Evolutionary conservation across 1,284 basidiomycete species (phyloP).

Genomic region (Singerocomus inundabilis): DNA sequence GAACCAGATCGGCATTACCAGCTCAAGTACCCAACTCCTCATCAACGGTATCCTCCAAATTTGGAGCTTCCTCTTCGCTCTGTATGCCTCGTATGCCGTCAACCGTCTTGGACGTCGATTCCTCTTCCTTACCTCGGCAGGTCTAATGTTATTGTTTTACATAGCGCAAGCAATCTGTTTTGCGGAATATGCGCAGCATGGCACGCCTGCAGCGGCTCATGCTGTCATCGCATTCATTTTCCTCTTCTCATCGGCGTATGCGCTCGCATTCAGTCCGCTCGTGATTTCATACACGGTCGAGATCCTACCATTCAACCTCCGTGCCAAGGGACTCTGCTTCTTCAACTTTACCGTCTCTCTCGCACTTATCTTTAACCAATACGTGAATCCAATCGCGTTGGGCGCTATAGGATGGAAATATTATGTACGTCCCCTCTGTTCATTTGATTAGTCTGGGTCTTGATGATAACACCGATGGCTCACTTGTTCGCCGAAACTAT

Average conservation of each 20-base stretch:
- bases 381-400: conserved; percentile 78
- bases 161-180: conserved; percentile 71
- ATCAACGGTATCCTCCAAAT: conserved; percentile 75
- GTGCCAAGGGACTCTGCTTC: conserved; percentile 77
- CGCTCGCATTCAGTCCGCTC: conserved; percentile 71
- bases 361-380: conserved; percentile 78
- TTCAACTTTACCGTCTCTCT: conserved; percentile 69
- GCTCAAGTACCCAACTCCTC: conserved; percentile 57
- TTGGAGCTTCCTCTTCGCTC: conserved; percentile 68
- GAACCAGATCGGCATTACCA: conserved; percentile 66
- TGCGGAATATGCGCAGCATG: conserved; percentile 54
- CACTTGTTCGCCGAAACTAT: background rate
- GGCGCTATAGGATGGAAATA: conserved; percentile 63
- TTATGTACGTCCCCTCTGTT: conserved; percentile 38
- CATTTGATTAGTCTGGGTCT: background rate
- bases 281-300: conserved; percentile 75
- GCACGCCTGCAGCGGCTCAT: conserved; percentile 49
- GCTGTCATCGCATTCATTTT: conserved; percentile 78
- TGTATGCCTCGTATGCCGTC: conserved; percentile 56
- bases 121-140: conserved; percentile 62
- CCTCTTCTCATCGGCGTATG: conserved; percentile 68
- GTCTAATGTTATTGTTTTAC: conserved; percentile 70
- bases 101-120: conserved; percentile 60
- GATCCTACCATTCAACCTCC: conserved; percentile 69
- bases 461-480: background rate